Conservation (phyloP, 495 filamentous ascomycete species). For the Aspergillus panamensis region DNA sequence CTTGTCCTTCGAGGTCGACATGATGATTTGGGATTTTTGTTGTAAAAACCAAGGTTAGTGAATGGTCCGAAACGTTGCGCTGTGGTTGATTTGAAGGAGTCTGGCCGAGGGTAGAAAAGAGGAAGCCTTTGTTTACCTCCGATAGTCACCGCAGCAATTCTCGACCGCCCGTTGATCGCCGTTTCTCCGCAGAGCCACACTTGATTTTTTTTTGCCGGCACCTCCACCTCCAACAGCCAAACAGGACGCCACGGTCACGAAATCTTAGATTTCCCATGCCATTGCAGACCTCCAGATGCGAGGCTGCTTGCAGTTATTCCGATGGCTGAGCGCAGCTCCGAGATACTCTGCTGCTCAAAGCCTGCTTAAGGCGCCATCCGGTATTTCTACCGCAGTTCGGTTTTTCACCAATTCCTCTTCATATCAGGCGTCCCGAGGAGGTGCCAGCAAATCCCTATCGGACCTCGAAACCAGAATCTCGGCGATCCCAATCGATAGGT, state of each 20-base stretch:
- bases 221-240: not conserved
- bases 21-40: conserved; percentile 17
- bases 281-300: conserved; percentile 48
- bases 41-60: not conserved
- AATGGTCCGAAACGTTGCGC: not conserved
- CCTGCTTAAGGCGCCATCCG: conserved; percentile 32
- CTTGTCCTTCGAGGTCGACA: conserved; percentile 69
- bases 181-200: conserved; percentile 31
- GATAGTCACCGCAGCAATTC: conserved; percentile 40
- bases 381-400: conserved; percentile 28
- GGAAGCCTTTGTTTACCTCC: conserved; percentile 36
- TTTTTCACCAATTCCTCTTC: conserved; percentile 40
- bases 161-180: conserved; percentile 25
- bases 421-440: conserved; percentile 33
- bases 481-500: conserved; percentile 84
- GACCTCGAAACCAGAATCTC: conserved; percentile 79
- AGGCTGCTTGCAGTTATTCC: conserved; percentile 54
- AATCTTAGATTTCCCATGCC: conserved; percentile 30
- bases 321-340: conserved; percentile 48
- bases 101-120: conserved; percentile 5
- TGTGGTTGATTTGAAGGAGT: not conserved
- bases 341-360: conserved; percentile 38
- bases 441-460: conserved; percentile 26
- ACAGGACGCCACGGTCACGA: not conserved
- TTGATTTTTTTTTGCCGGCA: conserved; percentile 19